Conservation (phyloP, 1,139 yeast species). For the Hyphopichia fennica region DNA sequence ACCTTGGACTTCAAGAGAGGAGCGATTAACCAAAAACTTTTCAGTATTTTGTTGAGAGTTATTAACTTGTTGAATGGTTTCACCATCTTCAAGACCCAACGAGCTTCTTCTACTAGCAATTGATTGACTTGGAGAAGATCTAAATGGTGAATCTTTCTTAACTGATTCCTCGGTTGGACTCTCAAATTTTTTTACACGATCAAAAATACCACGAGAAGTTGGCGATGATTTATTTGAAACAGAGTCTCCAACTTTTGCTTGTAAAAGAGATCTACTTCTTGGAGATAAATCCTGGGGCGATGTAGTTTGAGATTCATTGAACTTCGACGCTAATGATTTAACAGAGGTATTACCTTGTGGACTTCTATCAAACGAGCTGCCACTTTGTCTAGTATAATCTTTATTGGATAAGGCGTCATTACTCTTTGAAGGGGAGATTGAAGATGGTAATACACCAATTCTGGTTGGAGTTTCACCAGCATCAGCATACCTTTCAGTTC, state of each 20-base stretch:
- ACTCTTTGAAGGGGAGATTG: background rate
- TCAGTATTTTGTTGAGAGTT: constrained; percentile 7
- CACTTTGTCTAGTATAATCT: background rate
- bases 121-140: background rate
- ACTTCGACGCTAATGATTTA: constrained; percentile 8
- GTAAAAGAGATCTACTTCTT: background rate
- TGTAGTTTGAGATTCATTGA: constrained; percentile 1
- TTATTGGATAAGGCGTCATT: background rate
- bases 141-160: constrained; percentile 1
- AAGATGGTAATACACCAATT: constrained; percentile 2
- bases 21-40: constrained; percentile 16
- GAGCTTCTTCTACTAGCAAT: constrained; percentile 5
- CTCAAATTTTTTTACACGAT: constrained; percentile 42
- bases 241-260: background rate
- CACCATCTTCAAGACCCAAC: constrained; percentile 1
- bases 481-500: background rate
- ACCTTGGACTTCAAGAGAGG: constrained; percentile 16
- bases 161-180: constrained; percentile 16
- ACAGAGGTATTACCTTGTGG: constrained; percentile 2
- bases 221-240: constrained; percentile 4
- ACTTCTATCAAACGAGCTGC: background rate
- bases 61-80: background rate
- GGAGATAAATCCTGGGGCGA: constrained; percentile 3
- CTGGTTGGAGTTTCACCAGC: constrained; percentile 2
- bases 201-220: constrained; percentile 22